Evolutionary conservation across 2,329 filamentous ascomycete genomes (phyloP).

Genomic region (Fusarium compactum): DNA sequence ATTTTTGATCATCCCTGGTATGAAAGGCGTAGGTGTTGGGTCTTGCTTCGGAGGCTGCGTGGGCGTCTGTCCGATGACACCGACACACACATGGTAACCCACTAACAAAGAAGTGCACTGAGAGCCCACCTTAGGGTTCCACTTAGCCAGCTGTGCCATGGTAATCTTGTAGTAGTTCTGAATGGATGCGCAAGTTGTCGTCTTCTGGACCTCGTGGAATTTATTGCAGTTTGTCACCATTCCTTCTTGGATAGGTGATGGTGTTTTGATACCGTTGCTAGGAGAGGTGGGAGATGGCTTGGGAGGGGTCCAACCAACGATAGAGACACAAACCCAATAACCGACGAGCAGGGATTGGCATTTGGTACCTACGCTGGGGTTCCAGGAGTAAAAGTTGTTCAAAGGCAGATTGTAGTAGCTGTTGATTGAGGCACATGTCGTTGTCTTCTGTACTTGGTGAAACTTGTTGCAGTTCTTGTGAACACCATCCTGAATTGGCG

Average conservation of each 20-base stretch:
- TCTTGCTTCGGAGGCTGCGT: neutral
- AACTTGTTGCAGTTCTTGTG: neutral
- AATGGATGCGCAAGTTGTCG: neutral
- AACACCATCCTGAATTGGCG: neutral
- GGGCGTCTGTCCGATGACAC: neutral
- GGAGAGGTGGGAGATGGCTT: neutral
- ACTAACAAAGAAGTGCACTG: neutral
- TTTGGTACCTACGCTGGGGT: neutral
- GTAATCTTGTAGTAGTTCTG: slow-evolving; percentile 17
- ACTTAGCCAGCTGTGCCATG: slow-evolving; percentile 1
- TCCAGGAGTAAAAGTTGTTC: neutral
- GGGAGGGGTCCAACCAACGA: neutral
- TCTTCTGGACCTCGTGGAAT: neutral
- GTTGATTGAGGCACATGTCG: neutral
- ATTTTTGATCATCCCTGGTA: neutral
- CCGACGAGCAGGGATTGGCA: neutral
- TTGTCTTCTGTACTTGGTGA: neutral
- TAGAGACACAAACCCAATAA: neutral
- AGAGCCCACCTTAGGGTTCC: slow-evolving; percentile 16
- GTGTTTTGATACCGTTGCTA: neutral
- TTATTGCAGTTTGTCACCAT: neutral
- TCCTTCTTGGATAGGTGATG: neutral
- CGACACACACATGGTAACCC: neutral
- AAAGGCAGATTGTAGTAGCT: neutral
- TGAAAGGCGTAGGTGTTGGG: neutral